Conservation (phyloP, 257 asterid genomes). For the Avicennia marina region DNA sequence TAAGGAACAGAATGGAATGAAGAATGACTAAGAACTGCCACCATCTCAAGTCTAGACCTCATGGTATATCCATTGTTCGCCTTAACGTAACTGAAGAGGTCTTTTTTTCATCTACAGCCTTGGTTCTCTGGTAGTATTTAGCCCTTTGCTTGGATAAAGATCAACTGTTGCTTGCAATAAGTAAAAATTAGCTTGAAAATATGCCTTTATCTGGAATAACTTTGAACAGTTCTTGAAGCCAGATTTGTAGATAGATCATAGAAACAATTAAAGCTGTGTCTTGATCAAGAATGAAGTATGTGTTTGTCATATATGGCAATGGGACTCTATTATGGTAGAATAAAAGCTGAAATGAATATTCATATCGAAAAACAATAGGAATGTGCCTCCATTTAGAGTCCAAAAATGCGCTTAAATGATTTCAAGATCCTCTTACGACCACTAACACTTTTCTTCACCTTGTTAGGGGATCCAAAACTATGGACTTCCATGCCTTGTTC, state of each 20-base stretch:
- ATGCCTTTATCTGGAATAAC: not conserved
- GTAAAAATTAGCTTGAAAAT: not conserved
- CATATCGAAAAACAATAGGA: too few relatives aligned
- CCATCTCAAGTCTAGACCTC: not conserved
- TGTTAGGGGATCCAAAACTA: not conserved
- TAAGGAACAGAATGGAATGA: slow-evolving; percentile 1
- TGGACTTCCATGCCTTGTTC: not conserved
- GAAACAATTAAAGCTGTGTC: too few relatives aligned
- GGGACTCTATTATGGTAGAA: too few relatives aligned
- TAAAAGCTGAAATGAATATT: too few relatives aligned
- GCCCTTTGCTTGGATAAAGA: too few relatives aligned
- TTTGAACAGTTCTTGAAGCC: not conserved
- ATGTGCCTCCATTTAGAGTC: slow-evolving; percentile 24
- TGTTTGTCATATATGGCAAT: too few relatives aligned
- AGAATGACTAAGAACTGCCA: not conserved
- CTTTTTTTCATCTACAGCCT: not conserved
- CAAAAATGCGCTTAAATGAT: slow-evolving; percentile 46
- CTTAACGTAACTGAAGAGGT: not conserved
- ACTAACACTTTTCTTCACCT: slow-evolving; percentile 20
- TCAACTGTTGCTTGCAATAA: too few relatives aligned
- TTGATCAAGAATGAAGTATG: too few relatives aligned
- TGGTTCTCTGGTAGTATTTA: not conserved
- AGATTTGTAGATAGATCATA: not conserved
- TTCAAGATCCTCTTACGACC: slow-evolving; percentile 31
- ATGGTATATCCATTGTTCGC: not conserved